Percentiles rank a stretch among this genome's conserved stretches.
Evolutionary conservation across 441 rosid species (phyloP).

Genomic region (Macaranga tanarius): DNA sequence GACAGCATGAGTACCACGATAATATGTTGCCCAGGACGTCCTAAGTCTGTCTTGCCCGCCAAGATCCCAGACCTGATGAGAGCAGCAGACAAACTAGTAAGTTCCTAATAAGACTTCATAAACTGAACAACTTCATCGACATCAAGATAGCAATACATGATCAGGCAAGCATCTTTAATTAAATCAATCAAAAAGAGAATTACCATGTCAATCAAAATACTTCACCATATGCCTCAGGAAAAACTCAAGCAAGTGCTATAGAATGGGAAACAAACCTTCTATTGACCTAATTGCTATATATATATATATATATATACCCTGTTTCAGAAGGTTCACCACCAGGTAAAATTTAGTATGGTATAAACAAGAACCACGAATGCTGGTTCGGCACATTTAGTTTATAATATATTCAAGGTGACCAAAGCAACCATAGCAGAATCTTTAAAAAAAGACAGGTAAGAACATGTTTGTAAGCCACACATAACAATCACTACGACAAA

Average conservation of each 20-base stretch:
- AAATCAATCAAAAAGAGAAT: too few relatives aligned
- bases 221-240: too few relatives aligned
- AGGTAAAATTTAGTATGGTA: too few relatives aligned
- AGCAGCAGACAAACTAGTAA: neutral
- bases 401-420: neutral
- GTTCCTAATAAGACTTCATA: neutral
- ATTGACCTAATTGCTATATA: neutral
- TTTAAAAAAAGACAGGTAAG: neutral
- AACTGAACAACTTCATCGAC: neutral
- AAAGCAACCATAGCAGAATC: neutral
- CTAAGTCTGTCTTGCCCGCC: slow-evolving; percentile 94
- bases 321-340: too few relatives aligned
- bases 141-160: neutral
- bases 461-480: neutral
- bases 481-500: neutral
- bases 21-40: slow-evolving; percentile 94
- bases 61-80: slow-evolving; percentile 81
- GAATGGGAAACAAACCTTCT: neutral
- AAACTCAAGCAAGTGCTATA: neutral
- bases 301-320: neutral
- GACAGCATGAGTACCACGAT: slow-evolving; percentile 91
- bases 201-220: too few relatives aligned
- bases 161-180: too few relatives aligned
- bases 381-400: neutral
- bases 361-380: neutral